Evolutionary conservation across 495 filamentous ascomycete genomes (phyloP).

Genomic region (Schizothecium vesticola): DNA sequence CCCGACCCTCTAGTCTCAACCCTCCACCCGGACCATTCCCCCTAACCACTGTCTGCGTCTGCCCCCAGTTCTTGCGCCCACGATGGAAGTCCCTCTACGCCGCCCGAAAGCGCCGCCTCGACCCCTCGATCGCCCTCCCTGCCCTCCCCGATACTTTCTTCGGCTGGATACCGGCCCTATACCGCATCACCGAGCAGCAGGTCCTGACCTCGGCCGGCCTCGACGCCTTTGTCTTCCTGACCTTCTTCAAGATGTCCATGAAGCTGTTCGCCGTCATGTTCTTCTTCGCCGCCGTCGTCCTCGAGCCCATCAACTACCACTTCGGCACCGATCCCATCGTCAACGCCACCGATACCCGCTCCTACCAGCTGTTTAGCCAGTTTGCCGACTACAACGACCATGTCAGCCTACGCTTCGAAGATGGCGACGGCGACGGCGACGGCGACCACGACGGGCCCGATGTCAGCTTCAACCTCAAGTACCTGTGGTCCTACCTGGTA

Average conservation of each 20-base stretch:
- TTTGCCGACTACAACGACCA: constrained; percentile 8
- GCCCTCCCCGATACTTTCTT: constrained; percentile 81
- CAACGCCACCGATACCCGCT: constrained; percentile 2
- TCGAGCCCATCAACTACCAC: constrained; percentile 78
- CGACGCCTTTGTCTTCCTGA: constrained; percentile 92
- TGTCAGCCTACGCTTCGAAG: not conserved
- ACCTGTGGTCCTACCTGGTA: constrained; percentile 88
- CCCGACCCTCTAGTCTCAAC: not conserved
- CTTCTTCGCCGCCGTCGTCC: constrained; percentile 70
- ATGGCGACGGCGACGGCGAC: not conserved
- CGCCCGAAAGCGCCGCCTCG: constrained; percentile 67
- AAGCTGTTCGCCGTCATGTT: constrained; percentile 74
- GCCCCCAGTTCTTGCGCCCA: constrained; percentile 62
- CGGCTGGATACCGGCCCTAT: constrained; percentile 91
- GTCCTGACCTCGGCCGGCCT: constrained; percentile 85
- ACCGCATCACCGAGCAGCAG: constrained; percentile 81
- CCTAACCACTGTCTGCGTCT: not conserved
- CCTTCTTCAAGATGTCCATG: constrained; percentile 91
- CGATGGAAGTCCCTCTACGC: constrained; percentile 93
- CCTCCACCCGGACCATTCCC: not conserved
- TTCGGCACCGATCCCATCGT: constrained; percentile 32
- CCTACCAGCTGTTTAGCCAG: constrained; percentile 9
- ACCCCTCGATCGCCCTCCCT: constrained; percentile 69
- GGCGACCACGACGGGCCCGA: constrained; percentile 29
- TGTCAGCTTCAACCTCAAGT: constrained; percentile 38